Conservation (phyloP, 257 asterid species). For the Nyctanthes arbortristis region DNA sequence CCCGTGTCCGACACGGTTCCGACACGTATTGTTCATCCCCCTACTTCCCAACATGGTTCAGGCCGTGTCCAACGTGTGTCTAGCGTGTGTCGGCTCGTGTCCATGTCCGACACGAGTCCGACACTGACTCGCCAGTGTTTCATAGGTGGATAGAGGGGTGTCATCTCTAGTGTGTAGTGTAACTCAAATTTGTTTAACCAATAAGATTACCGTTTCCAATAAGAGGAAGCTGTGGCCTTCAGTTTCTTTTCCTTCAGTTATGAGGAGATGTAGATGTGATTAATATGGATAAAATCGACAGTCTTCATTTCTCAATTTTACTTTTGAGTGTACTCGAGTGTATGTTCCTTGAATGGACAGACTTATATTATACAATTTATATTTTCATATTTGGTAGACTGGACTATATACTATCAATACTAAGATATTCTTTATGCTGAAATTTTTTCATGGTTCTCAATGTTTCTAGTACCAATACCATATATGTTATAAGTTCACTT, state of each 20-base stretch:
- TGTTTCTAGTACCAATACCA: conserved; percentile 9
- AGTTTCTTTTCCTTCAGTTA: not conserved
- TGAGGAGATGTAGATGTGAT: not conserved
- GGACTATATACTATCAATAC: not conserved
- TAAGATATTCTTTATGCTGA: not conserved
- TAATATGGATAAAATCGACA: not conserved
- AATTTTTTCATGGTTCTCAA: not conserved
- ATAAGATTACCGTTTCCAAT: not conserved
- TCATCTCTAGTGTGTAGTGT: not conserved
- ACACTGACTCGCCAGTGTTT: too few species aligned
- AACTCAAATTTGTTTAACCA: not conserved
- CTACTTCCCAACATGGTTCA: too few species aligned
- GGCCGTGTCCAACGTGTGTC: too few species aligned
- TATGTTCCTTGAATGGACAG: not conserved
- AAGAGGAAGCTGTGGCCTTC: not conserved
- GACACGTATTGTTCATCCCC: too few species aligned
- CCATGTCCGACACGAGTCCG: too few species aligned
- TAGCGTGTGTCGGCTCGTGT: too few species aligned
- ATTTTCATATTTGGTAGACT: not conserved
- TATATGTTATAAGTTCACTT: conserved; percentile 9
- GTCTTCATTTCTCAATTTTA: not conserved
- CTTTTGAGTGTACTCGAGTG: not conserved
- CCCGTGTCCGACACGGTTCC: too few species aligned
- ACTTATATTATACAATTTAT: not conserved
- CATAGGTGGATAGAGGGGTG: not conserved